Evolutionary conservation across 495 filamentous ascomycete genomes (phyloP), one percentile per base, ranked within the genome.

Genomic region (Aspergillus carlsbadensis): DNA sequence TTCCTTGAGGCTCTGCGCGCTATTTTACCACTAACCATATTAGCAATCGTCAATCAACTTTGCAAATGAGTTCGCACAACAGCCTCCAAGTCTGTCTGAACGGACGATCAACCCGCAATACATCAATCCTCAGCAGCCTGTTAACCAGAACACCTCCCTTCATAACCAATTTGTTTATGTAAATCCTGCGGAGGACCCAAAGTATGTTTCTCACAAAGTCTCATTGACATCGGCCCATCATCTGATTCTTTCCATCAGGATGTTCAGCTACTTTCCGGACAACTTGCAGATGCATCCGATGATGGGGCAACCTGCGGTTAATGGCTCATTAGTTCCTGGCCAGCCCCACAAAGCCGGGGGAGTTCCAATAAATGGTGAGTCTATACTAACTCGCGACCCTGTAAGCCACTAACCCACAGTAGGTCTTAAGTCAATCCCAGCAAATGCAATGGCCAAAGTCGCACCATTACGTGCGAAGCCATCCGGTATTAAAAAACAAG

Each of bases 51-150:
- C 69, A 6, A 68, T 75, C 41, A 66, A 71, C 40, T 68, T 71
- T 24, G 61, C 66, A 10, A 65, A 65, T 47, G 68, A 71, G 15
- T 78, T 67, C 52, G 14, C 65, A 18, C 65, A 68, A 8, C 24
- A 67, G n/a, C 60, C 64, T 14, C 49, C 65, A 1, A 60, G 35
- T 21, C 56, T 69, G 6, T 47, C 63, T 1, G 62, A 65, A 17
- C 70, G 69, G 17, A 76, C 74, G 6, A 77, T 78, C 51, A 71
- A 78, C 42, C 76, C 76, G 0, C 69, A 70, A 21, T 78, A 68
- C 51, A 64, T 77, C 0, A 67, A 65, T 29, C 47, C 68, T 18
- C 67, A 64, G 26, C 65, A 67, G 54, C 49, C 62, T 17, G 52
- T 60, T 20, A 63, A 39, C 39, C 58, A 64, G 18, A 62, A 62